phyloP scores from a whole-genome alignment of 225 moss, liverwort and hornwort species.

The Rhytidiadelphus loreus region DNA sequence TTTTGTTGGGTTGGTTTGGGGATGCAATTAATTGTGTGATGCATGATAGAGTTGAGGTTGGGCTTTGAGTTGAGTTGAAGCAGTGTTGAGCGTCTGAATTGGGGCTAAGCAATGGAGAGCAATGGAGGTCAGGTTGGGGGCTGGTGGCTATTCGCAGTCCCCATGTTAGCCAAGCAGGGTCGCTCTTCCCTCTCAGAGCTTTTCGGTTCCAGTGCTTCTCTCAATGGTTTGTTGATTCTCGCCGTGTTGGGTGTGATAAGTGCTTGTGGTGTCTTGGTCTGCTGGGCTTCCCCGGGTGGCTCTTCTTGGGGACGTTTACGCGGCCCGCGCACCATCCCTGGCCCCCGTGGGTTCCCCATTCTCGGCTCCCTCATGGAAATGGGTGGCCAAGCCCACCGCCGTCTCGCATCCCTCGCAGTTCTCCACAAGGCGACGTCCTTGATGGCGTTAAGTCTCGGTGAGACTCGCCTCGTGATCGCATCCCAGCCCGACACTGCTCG shows the following conservation, averaged over 20 bases:
- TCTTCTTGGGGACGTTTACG: slow-evolving; percentile 19
- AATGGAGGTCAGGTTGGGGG: slow-evolving; percentile 4
- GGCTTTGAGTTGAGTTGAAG: neutral
- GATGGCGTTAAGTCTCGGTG: slow-evolving; percentile 70
- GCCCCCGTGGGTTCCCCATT: slow-evolving; percentile 14
- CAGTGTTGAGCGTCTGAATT: neutral
- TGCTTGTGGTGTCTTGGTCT: slow-evolving; percentile 26
- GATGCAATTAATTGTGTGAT: neutral
- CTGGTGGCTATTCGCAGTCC: slow-evolving; percentile 38
- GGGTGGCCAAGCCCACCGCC: slow-evolving; percentile 35
- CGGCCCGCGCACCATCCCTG: slow-evolving; percentile 9
- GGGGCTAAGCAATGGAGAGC: slow-evolving; percentile 1
- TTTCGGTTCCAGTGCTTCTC: neutral
- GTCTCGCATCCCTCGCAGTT: slow-evolving; percentile 31
- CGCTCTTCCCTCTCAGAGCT: neutral
- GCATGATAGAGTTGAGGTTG: neutral
- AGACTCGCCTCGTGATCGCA: slow-evolving; percentile 53
- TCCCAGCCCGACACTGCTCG: slow-evolving; percentile 45
- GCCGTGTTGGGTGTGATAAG: slow-evolving; percentile 30
- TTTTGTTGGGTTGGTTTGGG: neutral
- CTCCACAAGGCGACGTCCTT: slow-evolving; percentile 17
- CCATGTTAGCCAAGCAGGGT: slow-evolving; percentile 35
- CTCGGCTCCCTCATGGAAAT: slow-evolving; percentile 22
- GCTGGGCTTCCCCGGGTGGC: slow-evolving; percentile 14
- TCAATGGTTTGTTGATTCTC: neutral